These are phyloP conservation scores for Erythrobasidium hasegawianum DNA, from an alignment of 1,284 basidiomycete species.

Conservation along the genomic window DNA sequence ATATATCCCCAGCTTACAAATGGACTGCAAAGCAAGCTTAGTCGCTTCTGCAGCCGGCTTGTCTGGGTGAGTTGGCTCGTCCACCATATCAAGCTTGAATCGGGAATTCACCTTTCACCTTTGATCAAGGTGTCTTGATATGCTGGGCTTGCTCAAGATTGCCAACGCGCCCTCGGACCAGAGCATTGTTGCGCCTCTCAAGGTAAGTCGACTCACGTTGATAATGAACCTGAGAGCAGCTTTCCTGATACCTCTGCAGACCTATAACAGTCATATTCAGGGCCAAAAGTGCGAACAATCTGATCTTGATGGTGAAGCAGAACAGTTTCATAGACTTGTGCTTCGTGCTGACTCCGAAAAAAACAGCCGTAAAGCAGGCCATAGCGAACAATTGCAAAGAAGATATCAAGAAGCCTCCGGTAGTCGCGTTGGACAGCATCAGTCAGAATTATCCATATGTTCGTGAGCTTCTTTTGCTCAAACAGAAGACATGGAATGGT, in stretches of 20 bases:
- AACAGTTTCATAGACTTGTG: too few relatives aligned
- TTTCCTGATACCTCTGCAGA: too few relatives aligned
- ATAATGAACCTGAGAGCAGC: too few relatives aligned
- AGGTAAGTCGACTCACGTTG: too few relatives aligned
- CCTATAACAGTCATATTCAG: background rate
- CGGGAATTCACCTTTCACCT: too few relatives aligned
- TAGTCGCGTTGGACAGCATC: background rate
- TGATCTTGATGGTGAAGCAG: conserved; percentile 1
- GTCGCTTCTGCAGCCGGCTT: background rate
- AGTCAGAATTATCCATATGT: background rate
- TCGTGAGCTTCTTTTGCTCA: background rate
- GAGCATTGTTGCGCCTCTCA: conserved; percentile 16
- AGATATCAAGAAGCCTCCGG: background rate
- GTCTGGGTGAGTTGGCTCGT: background rate
- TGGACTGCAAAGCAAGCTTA: background rate
- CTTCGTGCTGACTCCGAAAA: too few relatives aligned
- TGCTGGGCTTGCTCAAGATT: conserved; percentile 17
- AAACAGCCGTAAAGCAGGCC: background rate
- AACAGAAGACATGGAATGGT: background rate
- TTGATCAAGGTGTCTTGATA: conserved; percentile 22
- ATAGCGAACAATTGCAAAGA: background rate
- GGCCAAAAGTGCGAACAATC: background rate
- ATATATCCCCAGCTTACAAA: too few relatives aligned
- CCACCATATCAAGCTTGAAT: too few relatives aligned
- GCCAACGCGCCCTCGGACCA: conserved; percentile 5